A percentile compares a stretch with the other conserved stretches of the same genome.
phyloP scores from a whole-genome alignment of 352 stramenopile species.

The Thalassiosira mediterranea region DNA sequence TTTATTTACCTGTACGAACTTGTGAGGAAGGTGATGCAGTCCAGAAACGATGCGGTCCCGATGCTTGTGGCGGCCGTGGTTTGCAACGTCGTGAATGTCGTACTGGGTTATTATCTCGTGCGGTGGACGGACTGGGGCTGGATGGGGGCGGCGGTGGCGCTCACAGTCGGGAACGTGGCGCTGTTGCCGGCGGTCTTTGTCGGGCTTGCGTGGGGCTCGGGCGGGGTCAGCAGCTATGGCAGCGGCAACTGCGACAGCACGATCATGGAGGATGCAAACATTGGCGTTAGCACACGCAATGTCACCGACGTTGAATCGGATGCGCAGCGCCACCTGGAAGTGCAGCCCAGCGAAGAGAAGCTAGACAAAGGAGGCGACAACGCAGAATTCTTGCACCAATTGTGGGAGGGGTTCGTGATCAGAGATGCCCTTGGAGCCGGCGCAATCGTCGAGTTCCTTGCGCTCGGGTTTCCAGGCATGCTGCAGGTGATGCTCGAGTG shows the following conservation, averaged over 20 bases:
- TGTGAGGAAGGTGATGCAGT: conserved; percentile 87
- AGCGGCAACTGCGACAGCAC: neutral
- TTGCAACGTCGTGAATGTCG: conserved; percentile 86
- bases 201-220: conserved; percentile 67
- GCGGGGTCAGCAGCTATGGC: neutral
- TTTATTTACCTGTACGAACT: conserved; percentile 88
- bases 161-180: conserved; percentile 77
- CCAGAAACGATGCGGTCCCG: conserved; percentile 87
- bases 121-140: conserved; percentile 86
- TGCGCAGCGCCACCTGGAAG: neutral
- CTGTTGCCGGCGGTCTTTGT: conserved; percentile 82
- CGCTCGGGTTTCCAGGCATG: conserved; percentile 86
- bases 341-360: conserved; percentile 32
- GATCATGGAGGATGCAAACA: neutral
- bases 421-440: conserved; percentile 65
- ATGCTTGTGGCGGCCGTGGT: conserved; percentile 86
- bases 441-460: conserved; percentile 85
- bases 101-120: conserved; percentile 88
- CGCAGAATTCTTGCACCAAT: conserved; percentile 67
- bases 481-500: conserved; percentile 89
- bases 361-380: conserved; percentile 5
- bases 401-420: conserved; percentile 87
- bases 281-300: neutral
- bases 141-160: conserved; percentile 86
- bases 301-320: neutral